phyloP scores from a whole-genome alignment of 345 rosid genomes.

The Lepidium didymum region DNA sequence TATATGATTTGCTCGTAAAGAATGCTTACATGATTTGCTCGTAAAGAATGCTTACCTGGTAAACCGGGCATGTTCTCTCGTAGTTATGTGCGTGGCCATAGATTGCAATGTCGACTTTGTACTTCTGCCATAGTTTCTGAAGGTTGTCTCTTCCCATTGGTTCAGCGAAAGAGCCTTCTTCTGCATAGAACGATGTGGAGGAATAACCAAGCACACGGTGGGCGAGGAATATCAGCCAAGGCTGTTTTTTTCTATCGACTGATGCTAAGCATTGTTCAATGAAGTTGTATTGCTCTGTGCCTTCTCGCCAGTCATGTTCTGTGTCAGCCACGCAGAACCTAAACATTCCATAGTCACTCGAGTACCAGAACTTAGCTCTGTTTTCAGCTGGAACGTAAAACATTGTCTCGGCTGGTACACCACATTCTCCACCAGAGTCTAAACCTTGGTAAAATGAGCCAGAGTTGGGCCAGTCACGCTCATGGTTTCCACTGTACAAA shows the following conservation, averaged over 20 bases:
- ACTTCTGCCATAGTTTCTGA: slow-evolving; percentile 70
- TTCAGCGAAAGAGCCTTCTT: slow-evolving; percentile 52
- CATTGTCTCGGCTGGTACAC: slow-evolving; percentile 68
- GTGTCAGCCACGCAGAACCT: slow-evolving; percentile 67
- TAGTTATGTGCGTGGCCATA: slow-evolving; percentile 72
- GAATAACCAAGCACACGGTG: slow-evolving; percentile 70
- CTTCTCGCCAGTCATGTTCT: slow-evolving; percentile 76
- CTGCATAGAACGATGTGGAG: slow-evolving; percentile 40
- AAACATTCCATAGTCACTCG: slow-evolving; percentile 75
- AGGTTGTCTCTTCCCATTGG: slow-evolving; percentile 67
- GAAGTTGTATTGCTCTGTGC: slow-evolving; percentile 64
- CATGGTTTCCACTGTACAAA: slow-evolving; percentile 59
- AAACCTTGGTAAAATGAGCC: slow-evolving; percentile 51
- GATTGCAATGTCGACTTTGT: slow-evolving; percentile 68
- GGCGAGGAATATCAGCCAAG: slow-evolving; percentile 67
- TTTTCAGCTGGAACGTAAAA: slow-evolving; percentile 58
- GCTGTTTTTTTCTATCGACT: slow-evolving; percentile 61
- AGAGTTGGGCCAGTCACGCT: slow-evolving; percentile 63
- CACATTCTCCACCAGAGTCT: slow-evolving; percentile 82
- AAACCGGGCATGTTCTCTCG: slow-evolving; percentile 72
- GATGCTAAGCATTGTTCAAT: slow-evolving; percentile 64
- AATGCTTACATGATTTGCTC: background rate
- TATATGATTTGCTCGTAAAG: background rate
- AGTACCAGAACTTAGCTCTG: slow-evolving; percentile 65
- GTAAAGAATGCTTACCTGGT: slow-evolving; percentile 40